Conservation (phyloP, 495 filamentous ascomycete species). For the Penicillium nucicola region DNA sequence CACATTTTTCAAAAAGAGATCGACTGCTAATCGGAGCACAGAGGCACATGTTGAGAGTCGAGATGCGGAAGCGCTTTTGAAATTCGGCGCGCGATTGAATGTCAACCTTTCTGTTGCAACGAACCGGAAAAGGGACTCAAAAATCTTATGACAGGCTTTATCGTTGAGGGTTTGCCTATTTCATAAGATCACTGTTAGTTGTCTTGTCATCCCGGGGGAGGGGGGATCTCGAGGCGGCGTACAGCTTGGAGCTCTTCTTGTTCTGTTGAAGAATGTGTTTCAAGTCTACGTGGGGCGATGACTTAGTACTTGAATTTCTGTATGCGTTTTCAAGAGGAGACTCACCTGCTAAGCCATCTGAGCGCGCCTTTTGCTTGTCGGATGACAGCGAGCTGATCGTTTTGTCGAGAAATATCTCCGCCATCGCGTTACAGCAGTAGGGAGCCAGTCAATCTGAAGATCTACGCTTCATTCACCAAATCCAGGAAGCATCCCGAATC, state of each 20-base stretch:
- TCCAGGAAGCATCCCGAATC: neutral
- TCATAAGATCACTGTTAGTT: constrained; percentile 13
- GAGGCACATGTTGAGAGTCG: constrained; percentile 70
- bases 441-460: too few species aligned
- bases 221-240: constrained; percentile 15
- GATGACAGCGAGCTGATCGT: constrained; percentile 44
- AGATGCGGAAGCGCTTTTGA: constrained; percentile 42
- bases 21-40: constrained; percentile 66
- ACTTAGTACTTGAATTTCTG: neutral
- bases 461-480: too few species aligned
- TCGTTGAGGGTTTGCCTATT: constrained; percentile 57
- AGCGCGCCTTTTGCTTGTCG: constrained; percentile 52
- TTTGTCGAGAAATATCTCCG: constrained; percentile 38
- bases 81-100: constrained; percentile 53
- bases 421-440: constrained; percentile 16
- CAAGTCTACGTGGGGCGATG: constrained; percentile 43
- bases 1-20: constrained; percentile 63
- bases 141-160: constrained; percentile 75
- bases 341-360: constrained; percentile 51
- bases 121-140: constrained; percentile 74
- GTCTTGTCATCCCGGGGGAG: neutral
- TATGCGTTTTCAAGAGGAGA: too few species aligned
- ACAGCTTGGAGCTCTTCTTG: constrained; percentile 55
- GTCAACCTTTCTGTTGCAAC: constrained; percentile 61
- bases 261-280: constrained; percentile 62